Evolutionary conservation across 2,329 filamentous ascomycete genomes (phyloP).

Genomic region (Trichoderma hamatum): DNA sequence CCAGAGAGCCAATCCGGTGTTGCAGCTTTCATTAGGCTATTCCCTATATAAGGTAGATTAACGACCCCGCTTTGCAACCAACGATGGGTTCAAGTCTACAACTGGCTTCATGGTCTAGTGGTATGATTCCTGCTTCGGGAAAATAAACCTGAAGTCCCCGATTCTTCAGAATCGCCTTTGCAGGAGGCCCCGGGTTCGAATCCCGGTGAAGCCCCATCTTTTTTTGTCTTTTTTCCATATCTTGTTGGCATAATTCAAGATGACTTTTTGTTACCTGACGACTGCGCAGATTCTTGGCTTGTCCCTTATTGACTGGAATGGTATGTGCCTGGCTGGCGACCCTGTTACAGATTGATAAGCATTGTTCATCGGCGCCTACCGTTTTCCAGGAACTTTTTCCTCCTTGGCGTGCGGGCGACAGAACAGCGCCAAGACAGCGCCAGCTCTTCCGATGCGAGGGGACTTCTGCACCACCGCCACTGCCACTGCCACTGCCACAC

Average conservation of each 20-base stretch:
- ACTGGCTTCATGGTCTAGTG: constrained; percentile 34
- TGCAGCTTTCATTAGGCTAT: background rate
- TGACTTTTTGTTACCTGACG: no score
- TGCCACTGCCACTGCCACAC: no score
- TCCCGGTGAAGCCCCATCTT: constrained; percentile 30
- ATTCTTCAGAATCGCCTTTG: constrained; percentile 31
- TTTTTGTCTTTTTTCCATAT: constrained; percentile 17
- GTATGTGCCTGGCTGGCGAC: no score
- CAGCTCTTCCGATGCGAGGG: background rate
- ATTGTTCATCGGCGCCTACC: no score
- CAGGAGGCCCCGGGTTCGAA: constrained; percentile 34
- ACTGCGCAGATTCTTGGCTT: no score
- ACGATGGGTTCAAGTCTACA: constrained; percentile 26
- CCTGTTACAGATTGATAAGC: background rate
- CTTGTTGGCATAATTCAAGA: background rate
- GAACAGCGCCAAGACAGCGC: background rate
- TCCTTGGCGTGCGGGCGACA: background rate
- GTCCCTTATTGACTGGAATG: background rate
- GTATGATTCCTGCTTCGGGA: constrained; percentile 35
- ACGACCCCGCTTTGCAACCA: constrained; percentile 2
- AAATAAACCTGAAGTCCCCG: constrained; percentile 28
- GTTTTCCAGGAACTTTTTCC: no score
- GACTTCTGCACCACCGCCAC: background rate
- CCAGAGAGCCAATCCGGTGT: background rate
- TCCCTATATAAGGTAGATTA: constrained; percentile 3